phyloP scores from a whole-genome alignment of 306 rosid species.

The Betula pendula region DNA sequence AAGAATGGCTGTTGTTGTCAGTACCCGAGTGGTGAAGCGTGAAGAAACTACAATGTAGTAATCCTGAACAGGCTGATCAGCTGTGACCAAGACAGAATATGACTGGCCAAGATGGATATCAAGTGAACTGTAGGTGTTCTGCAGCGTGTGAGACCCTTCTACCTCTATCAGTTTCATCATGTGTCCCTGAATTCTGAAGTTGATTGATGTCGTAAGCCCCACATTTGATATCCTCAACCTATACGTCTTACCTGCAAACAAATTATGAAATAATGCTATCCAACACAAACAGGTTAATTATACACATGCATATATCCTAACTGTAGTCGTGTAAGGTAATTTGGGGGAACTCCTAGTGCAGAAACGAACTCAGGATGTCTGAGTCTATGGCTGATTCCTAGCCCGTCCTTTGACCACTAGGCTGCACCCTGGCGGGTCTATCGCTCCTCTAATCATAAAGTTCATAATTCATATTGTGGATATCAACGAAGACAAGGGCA shows the following conservation, averaged over 20 bases:
- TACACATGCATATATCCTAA: no score
- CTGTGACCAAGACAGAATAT: constrained; percentile 88
- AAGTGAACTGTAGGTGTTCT: constrained; percentile 68
- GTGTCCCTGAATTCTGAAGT: constrained; percentile 92
- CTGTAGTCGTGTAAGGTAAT: neutral
- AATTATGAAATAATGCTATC: no score
- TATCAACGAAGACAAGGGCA: neutral
- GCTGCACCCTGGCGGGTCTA: no score
- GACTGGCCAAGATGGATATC: constrained; percentile 95
- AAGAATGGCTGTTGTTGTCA: constrained; percentile 84
- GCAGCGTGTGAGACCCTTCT: constrained; percentile 97
- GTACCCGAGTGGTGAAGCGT: constrained; percentile 64
- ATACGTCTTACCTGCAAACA: constrained; percentile 73
- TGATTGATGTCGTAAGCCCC: constrained; percentile 84
- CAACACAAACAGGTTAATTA: no score
- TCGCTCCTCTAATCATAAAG: neutral
- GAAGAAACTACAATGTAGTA: constrained; percentile 82
- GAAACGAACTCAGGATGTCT: neutral
- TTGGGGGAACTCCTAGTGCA: neutral
- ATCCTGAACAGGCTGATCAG: constrained; percentile 83
- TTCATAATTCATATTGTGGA: neutral
- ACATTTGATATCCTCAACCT: constrained; percentile 95
- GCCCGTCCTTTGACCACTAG: no score
- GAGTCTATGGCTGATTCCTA: neutral
- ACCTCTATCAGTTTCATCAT: constrained; percentile 80